phyloP scores from a whole-genome alignment of 352 stramenopile genomes.

The Phytophthora citrophthora region DNA sequence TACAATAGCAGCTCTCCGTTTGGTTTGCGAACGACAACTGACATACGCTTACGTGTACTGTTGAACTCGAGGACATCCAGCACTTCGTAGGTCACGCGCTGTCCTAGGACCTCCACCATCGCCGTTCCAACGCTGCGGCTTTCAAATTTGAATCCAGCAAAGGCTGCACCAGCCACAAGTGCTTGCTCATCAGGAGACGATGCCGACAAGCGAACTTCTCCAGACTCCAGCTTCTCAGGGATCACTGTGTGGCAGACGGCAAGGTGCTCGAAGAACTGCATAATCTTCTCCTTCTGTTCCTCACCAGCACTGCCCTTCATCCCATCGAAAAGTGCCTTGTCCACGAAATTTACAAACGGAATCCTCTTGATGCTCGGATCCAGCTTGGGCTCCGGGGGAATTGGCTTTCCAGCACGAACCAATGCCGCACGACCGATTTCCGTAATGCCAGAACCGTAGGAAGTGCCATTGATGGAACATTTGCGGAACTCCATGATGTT shows the following conservation, averaged over 20 bases:
- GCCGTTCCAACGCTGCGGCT: conserved; percentile 60
- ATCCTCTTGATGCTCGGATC: conserved; percentile 58
- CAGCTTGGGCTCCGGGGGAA: conserved; percentile 67
- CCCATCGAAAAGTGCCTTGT: conserved; percentile 65
- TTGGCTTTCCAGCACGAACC: conserved; percentile 61
- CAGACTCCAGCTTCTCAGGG: conserved; percentile 68
- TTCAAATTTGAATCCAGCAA: conserved; percentile 76
- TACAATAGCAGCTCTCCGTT: conserved; percentile 69
- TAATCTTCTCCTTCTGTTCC: conserved; percentile 54
- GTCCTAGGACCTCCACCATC: conserved; percentile 53
- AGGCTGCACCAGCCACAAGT: conserved; percentile 74
- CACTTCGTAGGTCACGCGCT: conserved; percentile 61
- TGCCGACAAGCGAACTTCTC: conserved; percentile 68
- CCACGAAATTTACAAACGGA: conserved; percentile 84
- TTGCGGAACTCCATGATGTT: conserved; percentile 97
- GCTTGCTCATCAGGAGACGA: conserved; percentile 90
- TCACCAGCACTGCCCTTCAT: conserved; percentile 58
- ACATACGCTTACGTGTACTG: conserved; percentile 83
- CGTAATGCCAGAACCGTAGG: conserved; percentile 90
- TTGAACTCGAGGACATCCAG: conserved; percentile 84
- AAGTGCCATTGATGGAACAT: conserved; percentile 91
- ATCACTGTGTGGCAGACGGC: conserved; percentile 88
- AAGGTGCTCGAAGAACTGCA: conserved; percentile 86
- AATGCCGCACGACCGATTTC: conserved; percentile 79
- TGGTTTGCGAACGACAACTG: conserved; percentile 64